Conservation (phyloP, 176 grass and related monocot genomes). For the Olyra latifolia region DNA sequence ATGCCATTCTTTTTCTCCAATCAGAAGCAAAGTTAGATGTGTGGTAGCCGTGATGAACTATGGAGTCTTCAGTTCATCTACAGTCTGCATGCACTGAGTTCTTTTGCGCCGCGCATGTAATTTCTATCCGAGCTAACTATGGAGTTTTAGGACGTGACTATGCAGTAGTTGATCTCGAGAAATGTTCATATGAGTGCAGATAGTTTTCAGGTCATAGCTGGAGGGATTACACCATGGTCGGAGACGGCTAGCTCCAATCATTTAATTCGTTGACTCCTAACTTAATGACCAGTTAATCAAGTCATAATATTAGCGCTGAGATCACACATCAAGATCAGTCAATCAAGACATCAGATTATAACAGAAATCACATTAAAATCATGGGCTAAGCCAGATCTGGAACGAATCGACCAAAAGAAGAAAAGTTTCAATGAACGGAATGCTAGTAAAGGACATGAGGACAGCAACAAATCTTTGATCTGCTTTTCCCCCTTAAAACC, state of each 20-base stretch:
- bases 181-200: neutral
- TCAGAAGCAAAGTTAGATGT: neutral
- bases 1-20: neutral
- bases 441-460: neutral
- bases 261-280: neutral
- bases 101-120: neutral
- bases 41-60: neutral
- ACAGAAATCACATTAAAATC: neutral
- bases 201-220: neutral
- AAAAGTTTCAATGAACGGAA: neutral
- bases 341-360: neutral
- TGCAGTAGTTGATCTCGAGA: neutral
- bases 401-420: neutral
- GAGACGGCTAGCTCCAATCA: too few relatives aligned
- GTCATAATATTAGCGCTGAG: neutral
- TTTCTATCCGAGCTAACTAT: neutral
- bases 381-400: neutral
- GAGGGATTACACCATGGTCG: neutral
- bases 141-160: too few relatives aligned
- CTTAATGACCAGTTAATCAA: neutral
- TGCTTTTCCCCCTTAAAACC: neutral
- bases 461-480: slow-evolving; percentile 4
- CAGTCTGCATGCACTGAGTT: neutral
- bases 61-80: neutral
- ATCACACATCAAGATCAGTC: neutral